Percentiles rank a stretch among this genome's conserved stretches.
phyloP scores from a whole-genome alignment of 2,329 filamentous ascomycete genomes.

The Zymoseptoria tritici region DNA sequence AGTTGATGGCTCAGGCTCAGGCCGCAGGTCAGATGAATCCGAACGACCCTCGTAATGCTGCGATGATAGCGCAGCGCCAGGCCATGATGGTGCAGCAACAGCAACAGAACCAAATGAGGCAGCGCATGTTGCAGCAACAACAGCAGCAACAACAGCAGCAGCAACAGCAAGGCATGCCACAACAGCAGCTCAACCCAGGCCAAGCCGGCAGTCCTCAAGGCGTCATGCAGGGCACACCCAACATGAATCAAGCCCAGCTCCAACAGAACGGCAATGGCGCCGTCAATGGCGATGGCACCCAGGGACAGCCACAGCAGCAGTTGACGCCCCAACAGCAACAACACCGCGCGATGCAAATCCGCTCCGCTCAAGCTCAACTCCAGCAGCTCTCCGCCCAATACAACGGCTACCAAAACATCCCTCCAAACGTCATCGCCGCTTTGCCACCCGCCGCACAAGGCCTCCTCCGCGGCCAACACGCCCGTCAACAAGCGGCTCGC shows the following conservation, averaged over 20 bases:
- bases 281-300: conserved; percentile 4
- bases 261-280: conserved; percentile 19
- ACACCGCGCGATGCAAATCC: conserved; percentile 11
- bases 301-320: conserved; percentile 13
- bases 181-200: conserved; percentile 12
- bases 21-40: conserved; percentile 10
- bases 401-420: conserved; percentile 16
- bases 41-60: conserved; percentile 12
- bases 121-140: conserved; percentile 17
- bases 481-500: conserved; percentile 17
- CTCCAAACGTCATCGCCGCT: conserved; percentile 9
- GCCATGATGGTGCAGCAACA: conserved; percentile 21
- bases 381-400: conserved; percentile 15
- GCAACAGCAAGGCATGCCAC: conserved; percentile 18
- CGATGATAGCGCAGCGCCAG: conserved; percentile 16
- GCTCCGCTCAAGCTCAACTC: conserved; percentile 16
- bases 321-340: conserved; percentile 15
- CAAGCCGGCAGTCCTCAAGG: conserved; percentile 14
- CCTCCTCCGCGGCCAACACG: conserved; percentile 15
- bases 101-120: conserved; percentile 17
- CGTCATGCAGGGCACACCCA: conserved; percentile 15
- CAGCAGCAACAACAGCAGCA: conserved; percentile 22
- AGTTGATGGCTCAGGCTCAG: conserved; percentile 20
- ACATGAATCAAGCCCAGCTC: conserved; percentile 18
- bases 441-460: conserved; percentile 17